Conservation (phyloP, 306 rosid species). For the Leucaena leucocephala region DNA sequence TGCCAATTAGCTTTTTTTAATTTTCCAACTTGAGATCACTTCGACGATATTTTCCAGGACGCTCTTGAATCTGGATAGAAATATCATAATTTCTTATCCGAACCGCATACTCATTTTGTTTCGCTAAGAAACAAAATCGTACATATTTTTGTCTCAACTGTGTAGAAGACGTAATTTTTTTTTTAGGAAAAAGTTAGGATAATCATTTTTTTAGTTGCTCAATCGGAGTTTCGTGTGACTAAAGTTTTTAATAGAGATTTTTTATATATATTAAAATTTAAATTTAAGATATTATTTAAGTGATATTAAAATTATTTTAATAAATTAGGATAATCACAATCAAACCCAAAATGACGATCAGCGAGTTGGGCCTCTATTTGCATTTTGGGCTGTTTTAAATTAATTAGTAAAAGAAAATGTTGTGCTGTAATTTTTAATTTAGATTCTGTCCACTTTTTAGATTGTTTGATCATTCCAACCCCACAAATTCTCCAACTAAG, state of each 20-base stretch:
- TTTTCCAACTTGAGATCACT: not conserved
- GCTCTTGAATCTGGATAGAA: not conserved
- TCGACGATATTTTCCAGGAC: not conserved
- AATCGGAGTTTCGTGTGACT: no score
- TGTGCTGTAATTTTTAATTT: not conserved
- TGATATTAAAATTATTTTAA: no score
- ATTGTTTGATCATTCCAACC: conserved; percentile 1
- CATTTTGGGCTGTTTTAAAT: not conserved
- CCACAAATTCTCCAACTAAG: not conserved
- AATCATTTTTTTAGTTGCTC: no score
- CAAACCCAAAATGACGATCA: not conserved
- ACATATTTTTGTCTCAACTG: no score
- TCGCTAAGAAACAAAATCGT: not conserved
- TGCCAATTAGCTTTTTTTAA: not conserved
- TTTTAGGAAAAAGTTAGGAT: no score
- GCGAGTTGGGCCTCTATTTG: not conserved
- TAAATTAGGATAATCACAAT: no score
- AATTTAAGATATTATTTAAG: no score
- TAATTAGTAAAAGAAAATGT: not conserved
- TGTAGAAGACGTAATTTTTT: no score
- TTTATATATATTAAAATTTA: no score
- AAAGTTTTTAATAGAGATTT: no score
- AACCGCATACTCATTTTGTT: not conserved
- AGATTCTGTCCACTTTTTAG: not conserved
- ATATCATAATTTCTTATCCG: not conserved